Conservation (phyloP, 192 early-diverging fungal genomes). For the Oehlia diaphana region DNA sequence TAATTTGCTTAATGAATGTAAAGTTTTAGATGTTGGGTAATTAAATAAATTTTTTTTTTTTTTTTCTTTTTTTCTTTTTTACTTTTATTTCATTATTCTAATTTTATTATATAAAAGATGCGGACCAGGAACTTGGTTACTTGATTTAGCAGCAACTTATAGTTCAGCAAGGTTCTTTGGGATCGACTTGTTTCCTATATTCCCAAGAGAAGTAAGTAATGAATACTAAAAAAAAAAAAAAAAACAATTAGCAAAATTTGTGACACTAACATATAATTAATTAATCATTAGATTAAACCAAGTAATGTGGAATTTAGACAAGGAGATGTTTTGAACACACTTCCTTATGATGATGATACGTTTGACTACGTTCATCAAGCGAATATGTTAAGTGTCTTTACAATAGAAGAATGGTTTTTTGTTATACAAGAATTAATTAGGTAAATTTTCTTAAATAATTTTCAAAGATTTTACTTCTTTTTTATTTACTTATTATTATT, state of each 20-base stretch:
- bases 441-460: not conserved
- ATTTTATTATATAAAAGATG: not conserved
- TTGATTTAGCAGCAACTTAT: not conserved
- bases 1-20: not conserved
- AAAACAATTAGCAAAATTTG: too few relatives aligned
- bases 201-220: not conserved
- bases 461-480: too few relatives aligned
- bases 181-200: not conserved
- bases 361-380: conserved; percentile 2
- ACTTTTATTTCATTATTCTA: not conserved
- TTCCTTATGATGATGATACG: conserved; percentile 8
- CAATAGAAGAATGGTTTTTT: not conserved
- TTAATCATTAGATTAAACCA: not conserved
- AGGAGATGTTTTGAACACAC: not conserved
- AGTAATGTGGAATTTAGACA: not conserved
- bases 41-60: not conserved
- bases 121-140: not conserved
- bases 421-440: not conserved
- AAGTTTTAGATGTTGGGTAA: not conserved
- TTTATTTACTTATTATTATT: not conserved
- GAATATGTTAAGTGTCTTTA: not conserved
- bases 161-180: not conserved
- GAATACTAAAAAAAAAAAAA: not conserved
- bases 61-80: not conserved
- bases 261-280: not conserved